Conservation (phyloP, 176 grass and related monocot species). For the Ananas comosus region DNA sequence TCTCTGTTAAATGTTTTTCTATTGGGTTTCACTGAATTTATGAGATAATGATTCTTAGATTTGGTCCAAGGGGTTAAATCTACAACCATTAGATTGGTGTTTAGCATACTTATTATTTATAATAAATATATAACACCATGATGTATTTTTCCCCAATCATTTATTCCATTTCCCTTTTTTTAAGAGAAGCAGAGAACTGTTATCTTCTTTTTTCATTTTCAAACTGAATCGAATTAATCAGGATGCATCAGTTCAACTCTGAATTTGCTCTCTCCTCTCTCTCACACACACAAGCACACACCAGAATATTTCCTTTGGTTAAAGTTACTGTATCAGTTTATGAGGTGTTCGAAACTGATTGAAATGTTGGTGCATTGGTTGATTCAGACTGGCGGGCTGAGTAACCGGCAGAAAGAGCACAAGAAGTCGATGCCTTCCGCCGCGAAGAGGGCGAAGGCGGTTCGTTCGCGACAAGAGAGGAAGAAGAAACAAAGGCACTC, state of each 20-base stretch:
- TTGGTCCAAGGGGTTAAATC: background rate
- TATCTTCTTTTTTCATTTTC: background rate
- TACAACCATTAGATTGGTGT: background rate
- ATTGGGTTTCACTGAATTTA: background rate
- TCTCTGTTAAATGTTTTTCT: background rate
- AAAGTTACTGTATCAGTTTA: background rate
- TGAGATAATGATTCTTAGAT: too few relatives aligned
- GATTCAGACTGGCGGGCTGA: slow-evolving; percentile 58
- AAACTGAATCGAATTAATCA: background rate
- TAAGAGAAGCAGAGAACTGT: background rate
- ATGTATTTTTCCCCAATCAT: background rate
- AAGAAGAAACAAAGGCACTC: slow-evolving; percentile 32
- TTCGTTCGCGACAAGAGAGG: slow-evolving; percentile 61
- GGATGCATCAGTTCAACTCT: background rate
- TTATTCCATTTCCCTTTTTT: background rate
- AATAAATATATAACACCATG: background rate
- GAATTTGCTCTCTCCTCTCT: background rate
- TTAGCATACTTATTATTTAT: background rate
- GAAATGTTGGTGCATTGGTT: background rate
- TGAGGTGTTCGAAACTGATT: slow-evolving; percentile 1
- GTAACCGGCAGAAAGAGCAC: slow-evolving; percentile 81
- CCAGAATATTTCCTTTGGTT: background rate
- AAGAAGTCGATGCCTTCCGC: slow-evolving; percentile 76
- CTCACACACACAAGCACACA: background rate
- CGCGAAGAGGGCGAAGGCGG: slow-evolving; percentile 48